phyloP scores from a whole-genome alignment of 2,329 filamentous ascomycete genomes.

The Clarireedia monteithiana region DNA sequence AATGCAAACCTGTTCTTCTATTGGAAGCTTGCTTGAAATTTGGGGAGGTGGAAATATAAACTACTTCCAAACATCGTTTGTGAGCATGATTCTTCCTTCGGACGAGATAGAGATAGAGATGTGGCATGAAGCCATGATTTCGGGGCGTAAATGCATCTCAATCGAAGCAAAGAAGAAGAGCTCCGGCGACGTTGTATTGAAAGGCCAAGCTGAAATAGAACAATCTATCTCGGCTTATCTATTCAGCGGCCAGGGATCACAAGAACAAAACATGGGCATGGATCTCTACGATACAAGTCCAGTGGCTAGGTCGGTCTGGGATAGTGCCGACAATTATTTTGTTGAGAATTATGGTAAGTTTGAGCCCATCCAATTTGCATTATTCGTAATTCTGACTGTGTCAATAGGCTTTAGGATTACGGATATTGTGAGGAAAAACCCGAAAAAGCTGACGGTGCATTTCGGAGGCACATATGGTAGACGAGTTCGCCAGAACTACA shows the following conservation, averaged over 20 bases:
- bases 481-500: no score
- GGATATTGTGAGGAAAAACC: slow-evolving; percentile 33
- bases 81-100: slow-evolving; percentile 29
- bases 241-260: slow-evolving; percentile 36
- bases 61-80: slow-evolving; percentile 12
- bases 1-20: slow-evolving; percentile 31
- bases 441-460: slow-evolving; percentile 31
- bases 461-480: slow-evolving; percentile 28
- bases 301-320: slow-evolving; percentile 31
- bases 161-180: slow-evolving; percentile 28
- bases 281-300: slow-evolving; percentile 31
- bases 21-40: no score
- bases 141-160: slow-evolving; percentile 29
- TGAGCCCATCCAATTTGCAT: no score
- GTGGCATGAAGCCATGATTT: slow-evolving; percentile 30
- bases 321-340: slow-evolving; percentile 30
- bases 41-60: no score
- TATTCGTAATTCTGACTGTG: no score
- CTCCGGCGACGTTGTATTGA: slow-evolving; percentile 32
- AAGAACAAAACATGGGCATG: slow-evolving; percentile 35
- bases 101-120: slow-evolving; percentile 29
- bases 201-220: slow-evolving; percentile 27
- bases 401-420: slow-evolving; percentile 22
- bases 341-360: slow-evolving; percentile 23
- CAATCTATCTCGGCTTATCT: slow-evolving; percentile 30